Evolutionary conservation across 371 early-diverging fungal species (phyloP), one percentile per base, ranked within the genome.

Genomic region (Massospora cicadina): DNA sequence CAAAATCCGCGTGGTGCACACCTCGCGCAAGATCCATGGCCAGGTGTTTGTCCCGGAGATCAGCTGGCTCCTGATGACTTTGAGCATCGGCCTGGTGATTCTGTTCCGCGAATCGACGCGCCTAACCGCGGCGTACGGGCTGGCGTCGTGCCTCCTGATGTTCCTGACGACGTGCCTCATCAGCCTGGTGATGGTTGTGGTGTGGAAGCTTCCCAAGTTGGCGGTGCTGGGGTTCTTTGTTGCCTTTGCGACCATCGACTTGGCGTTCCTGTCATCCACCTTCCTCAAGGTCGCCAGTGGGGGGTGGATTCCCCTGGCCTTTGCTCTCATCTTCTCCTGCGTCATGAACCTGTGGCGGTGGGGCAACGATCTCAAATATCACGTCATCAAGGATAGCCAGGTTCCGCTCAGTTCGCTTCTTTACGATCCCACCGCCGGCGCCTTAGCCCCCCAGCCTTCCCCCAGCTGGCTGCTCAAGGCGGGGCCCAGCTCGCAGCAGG

Each of bases 11-110:
- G 71, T 78, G 21, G 65, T 75, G 10, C 80, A 82, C 64, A 76
- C 76, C 2, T 74, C 71, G 21, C 57, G 65, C 3, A 69, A 67
- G 25, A 62, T 68, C 54, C 71, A 68, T n/a, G 76, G 77, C 0
- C 75, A 77, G 58, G 72, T 82, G 1, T 82, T 79, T 58, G 77
- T 82, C 62, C 82, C 82, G 0, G 65, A 69, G 13, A 74, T 76
- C 32, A 79, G 77, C 66, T 75, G 72, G 66, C 10, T 74, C 7
- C 63, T 79, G 23, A 72, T 79, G 75, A 59, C 72, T 54, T 75
- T 69, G 13, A 72, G 72, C 28, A 66, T 82, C 21, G 21, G 69
- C 12, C 67, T 82, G 5, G 71, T 75, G 12, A 66, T 69, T n/a
- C 68, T 67, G 0, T 82, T 82, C 71, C 70, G 67, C 29, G 66